Conservation (phyloP, 495 filamentous ascomycete genomes). For the Penicillium crystallinum region DNA sequence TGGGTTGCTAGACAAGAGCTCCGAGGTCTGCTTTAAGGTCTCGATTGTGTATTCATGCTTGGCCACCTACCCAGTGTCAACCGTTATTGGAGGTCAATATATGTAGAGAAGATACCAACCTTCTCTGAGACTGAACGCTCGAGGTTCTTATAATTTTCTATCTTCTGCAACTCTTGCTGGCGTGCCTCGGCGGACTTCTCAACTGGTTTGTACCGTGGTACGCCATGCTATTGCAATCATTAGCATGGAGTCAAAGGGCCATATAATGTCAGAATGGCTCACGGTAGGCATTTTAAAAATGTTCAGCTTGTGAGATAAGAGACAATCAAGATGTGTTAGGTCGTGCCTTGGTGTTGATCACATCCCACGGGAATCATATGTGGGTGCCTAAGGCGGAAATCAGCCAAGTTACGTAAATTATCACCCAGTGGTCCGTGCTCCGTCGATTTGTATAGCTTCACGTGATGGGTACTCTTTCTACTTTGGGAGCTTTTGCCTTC, state of each 20-base stretch:
- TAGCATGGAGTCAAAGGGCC: neutral
- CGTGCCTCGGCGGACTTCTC: constrained; percentile 59
- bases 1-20: constrained; percentile 79
- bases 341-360: neutral
- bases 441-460: neutral
- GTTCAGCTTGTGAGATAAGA: neutral
- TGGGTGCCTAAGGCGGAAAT: neutral
- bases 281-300: constrained; percentile 46
- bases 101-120: constrained; percentile 29
- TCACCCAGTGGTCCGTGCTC: neutral
- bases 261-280: constrained; percentile 12
- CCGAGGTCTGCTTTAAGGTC: constrained; percentile 69
- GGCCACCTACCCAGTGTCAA: constrained; percentile 39
- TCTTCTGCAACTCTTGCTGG: constrained; percentile 67
- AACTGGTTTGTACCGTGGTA: constrained; percentile 56
- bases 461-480: constrained; percentile 6
- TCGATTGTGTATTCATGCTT: constrained; percentile 56
- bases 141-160: constrained; percentile 69
- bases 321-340: neutral
- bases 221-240: constrained; percentile 61
- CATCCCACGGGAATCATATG: neutral
- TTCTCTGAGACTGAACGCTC: constrained; percentile 59
- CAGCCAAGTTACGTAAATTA: neutral
- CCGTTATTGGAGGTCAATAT: neutral
- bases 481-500: neutral